These are phyloP conservation scores for Stevia rebaudiana DNA, from an alignment of 140 eudicot genomes.

Conservation along the genomic window DNA sequence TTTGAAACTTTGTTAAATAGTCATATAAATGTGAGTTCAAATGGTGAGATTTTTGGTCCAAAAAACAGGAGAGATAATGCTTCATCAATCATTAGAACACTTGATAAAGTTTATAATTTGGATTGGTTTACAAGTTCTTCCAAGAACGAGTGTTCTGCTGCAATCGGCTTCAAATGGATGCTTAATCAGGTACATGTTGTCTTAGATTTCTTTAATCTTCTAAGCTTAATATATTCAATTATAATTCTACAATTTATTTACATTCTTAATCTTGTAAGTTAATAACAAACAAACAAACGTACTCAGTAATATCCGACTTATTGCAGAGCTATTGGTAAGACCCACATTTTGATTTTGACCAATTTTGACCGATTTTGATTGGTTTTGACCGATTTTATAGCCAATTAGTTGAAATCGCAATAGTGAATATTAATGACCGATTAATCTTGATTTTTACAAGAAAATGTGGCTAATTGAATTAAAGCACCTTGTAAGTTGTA, in stretches of 20 bases:
- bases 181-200: constrained; percentile 80
- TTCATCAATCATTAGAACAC: constrained; percentile 46
- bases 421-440: too few species aligned
- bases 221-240: background rate
- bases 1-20: constrained; percentile 86
- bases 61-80: constrained; percentile 57
- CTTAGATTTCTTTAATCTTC: background rate
- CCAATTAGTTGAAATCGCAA: too few species aligned
- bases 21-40: constrained; percentile 79
- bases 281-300: too few species aligned
- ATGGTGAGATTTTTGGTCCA: constrained; percentile 82
- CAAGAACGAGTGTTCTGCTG: constrained; percentile 87
- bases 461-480: too few species aligned
- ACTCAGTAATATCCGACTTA: too few species aligned
- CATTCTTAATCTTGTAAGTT: constrained; percentile 17
- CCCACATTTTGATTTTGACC: too few species aligned
- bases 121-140: constrained; percentile 87
- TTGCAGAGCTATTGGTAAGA: too few species aligned
- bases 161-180: constrained; percentile 96
- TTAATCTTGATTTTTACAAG: too few species aligned
- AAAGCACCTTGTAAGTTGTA: background rate
- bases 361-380: too few species aligned
- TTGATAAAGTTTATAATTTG: constrained; percentile 69
- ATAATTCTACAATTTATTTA: background rate
- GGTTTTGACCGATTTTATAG: too few species aligned